phyloP scores from a whole-genome alignment of 257 asterid genomes.

The Forsythia viridissima region DNA sequence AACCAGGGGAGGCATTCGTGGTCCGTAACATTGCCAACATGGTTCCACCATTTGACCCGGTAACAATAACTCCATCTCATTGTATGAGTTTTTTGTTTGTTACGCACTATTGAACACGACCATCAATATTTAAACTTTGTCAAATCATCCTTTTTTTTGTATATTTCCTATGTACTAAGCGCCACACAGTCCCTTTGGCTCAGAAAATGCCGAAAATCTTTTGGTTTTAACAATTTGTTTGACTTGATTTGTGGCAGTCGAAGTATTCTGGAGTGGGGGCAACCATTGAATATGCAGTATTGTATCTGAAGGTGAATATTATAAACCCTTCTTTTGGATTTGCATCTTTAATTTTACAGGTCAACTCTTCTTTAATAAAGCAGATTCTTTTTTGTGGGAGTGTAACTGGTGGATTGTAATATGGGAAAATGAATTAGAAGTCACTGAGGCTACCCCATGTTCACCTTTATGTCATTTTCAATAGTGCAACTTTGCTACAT shows the following conservation, averaged over 20 bases:
- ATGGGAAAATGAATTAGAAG: background rate
- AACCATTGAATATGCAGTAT: conserved; percentile 87
- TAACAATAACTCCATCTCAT: conserved; percentile 1
- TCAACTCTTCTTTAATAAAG: conserved; percentile 4
- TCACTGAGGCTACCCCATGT: background rate
- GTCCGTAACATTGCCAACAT: conserved; percentile 62
- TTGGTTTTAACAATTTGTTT: background rate
- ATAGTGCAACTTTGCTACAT: conserved; percentile 3
- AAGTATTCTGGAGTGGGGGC: conserved; percentile 85
- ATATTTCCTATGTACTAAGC: too few relatives aligned
- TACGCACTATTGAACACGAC: background rate
- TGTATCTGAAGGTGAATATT: conserved; percentile 63
- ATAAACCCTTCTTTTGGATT: background rate
- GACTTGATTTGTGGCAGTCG: conserved; percentile 41
- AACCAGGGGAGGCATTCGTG: conserved; percentile 66
- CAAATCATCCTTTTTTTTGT: too few relatives aligned
- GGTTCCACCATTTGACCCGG: conserved; percentile 64
- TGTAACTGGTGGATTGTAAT: conserved; percentile 24
- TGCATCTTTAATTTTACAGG: conserved; percentile 16
- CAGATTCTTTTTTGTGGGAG: background rate
- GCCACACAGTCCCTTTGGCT: too few relatives aligned
- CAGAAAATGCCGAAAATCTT: too few relatives aligned
- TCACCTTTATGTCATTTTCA: conserved; percentile 18
- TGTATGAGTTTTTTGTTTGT: background rate
- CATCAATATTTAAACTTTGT: background rate